Percentiles rank a stretch among this genome's conserved stretches.
These are phyloP conservation scores for Sclerospora graminicola DNA, from an alignment of 352 stramenopile species.

Conservation along the genomic window DNA sequence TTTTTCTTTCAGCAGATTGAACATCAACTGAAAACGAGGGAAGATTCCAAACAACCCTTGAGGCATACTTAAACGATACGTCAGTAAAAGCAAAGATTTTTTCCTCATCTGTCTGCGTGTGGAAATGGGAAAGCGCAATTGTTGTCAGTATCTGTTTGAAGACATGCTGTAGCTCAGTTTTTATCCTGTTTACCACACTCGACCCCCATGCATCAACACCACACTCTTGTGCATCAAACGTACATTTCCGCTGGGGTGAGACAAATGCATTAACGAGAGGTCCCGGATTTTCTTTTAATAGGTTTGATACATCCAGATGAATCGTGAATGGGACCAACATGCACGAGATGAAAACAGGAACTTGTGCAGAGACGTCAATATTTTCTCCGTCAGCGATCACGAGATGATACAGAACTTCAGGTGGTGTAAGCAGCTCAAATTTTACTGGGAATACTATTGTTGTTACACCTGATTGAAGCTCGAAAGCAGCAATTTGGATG, in stretches of 20 bases:
- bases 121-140: conserved; percentile 62
- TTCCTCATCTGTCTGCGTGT: conserved; percentile 38
- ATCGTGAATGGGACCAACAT: conserved; percentile 68
- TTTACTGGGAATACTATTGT: conserved; percentile 36
- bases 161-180: conserved; percentile 40
- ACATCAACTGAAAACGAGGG: conserved; percentile 54
- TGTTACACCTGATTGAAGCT: conserved; percentile 36
- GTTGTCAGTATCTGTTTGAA: conserved; percentile 60
- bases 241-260: conserved; percentile 9
- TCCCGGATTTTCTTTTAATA: conserved; percentile 17
- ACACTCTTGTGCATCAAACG: conserved; percentile 13
- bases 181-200: conserved; percentile 26
- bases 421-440: conserved; percentile 37
- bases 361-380: conserved; percentile 34
- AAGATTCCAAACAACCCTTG: conserved; percentile 63
- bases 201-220: conserved; percentile 3
- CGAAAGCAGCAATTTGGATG: conserved; percentile 39
- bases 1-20: conserved; percentile 21
- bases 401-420: conserved; percentile 35
- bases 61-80: conserved; percentile 58
- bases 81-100: conserved; percentile 77
- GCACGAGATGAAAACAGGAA: conserved; percentile 54
- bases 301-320: conserved; percentile 38
- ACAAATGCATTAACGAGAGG: not conserved
- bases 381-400: conserved; percentile 31